phyloP scores from a whole-genome alignment of 768 basidiomycete genomes.

The Trametes meyenii region DNA sequence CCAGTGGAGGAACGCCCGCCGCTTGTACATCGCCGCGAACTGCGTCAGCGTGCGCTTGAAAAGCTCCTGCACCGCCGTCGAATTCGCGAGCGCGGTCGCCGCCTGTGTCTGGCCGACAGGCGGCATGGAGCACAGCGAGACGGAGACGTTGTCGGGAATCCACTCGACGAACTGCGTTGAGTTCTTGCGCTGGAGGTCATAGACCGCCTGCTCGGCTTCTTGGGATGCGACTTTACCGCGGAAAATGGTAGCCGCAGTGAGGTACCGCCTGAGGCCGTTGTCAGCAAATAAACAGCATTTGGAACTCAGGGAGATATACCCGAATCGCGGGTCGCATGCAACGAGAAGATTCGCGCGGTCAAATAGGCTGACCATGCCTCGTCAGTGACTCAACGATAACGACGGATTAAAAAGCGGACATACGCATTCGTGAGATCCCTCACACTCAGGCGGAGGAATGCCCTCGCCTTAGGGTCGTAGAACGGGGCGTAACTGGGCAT shows the following conservation, averaged over 20 bases:
- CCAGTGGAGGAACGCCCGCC: conserved; percentile 88
- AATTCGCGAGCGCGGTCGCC: conserved; percentile 73
- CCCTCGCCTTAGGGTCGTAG: conserved; percentile 61
- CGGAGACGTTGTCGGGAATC: conserved; percentile 91
- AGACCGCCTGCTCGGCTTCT: conserved; percentile 67
- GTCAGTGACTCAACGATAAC: background rate
- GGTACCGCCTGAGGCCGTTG: conserved; percentile 61
- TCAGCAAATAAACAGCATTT: conserved; percentile 3
- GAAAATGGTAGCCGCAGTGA: conserved; percentile 88
- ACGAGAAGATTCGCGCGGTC: conserved; percentile 81
- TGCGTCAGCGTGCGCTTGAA: conserved; percentile 74
- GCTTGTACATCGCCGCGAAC: conserved; percentile 83
- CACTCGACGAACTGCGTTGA: conserved; percentile 84
- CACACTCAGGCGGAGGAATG: conserved; percentile 63
- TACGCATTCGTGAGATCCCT: conserved; percentile 77
- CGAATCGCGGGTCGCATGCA: conserved; percentile 78
- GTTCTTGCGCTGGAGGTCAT: conserved; percentile 74
- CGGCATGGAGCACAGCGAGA: conserved; percentile 80
- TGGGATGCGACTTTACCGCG: conserved; percentile 79
- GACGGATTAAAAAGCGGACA: conserved; percentile 27
- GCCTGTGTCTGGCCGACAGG: conserved; percentile 80
- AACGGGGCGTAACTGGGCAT: conserved; percentile 95
- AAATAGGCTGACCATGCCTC: conserved; percentile 63
- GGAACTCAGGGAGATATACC: conserved; percentile 45
- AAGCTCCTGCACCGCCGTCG: conserved; percentile 83